phyloP scores from a whole-genome alignment of 495 filamentous ascomycete species.

The Penicillium coprophilum region DNA sequence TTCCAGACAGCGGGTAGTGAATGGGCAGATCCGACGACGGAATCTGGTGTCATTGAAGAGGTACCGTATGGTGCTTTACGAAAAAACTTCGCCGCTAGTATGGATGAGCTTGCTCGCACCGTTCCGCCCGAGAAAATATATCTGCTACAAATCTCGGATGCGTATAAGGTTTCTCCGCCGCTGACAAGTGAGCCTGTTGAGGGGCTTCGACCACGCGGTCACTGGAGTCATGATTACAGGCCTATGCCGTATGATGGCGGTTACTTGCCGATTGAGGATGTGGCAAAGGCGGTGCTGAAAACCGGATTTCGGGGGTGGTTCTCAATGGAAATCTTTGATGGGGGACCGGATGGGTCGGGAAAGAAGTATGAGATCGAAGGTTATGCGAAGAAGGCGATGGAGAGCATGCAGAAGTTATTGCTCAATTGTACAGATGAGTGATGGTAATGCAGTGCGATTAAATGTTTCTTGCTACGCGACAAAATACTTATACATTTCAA shows the following conservation, averaged over 20 bases:
- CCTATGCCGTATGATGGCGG: slow-evolving; percentile 71
- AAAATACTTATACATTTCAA: too few relatives aligned
- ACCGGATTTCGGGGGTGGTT: slow-evolving; percentile 75
- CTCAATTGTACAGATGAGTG: slow-evolving; percentile 35
- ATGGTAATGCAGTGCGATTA: too few relatives aligned
- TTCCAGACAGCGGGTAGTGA: slow-evolving; percentile 77
- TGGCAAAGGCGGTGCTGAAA: slow-evolving; percentile 62
- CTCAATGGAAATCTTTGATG: slow-evolving; percentile 76
- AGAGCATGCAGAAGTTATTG: slow-evolving; percentile 54
- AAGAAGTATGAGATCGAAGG: slow-evolving; percentile 57
- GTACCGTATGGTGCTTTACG: slow-evolving; percentile 42
- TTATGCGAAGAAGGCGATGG: slow-evolving; percentile 62
- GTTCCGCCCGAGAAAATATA: slow-evolving; percentile 73
- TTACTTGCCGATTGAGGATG: slow-evolving; percentile 66
- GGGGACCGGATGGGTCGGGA: slow-evolving; percentile 56
- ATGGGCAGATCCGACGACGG: slow-evolving; percentile 71
- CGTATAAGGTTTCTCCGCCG: slow-evolving; percentile 59
- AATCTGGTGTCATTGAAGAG: slow-evolving; percentile 55
- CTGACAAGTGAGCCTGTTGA: slow-evolving; percentile 44
- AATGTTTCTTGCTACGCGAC: too few relatives aligned
- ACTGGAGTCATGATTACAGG: slow-evolving; percentile 71
- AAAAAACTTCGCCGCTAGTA: slow-evolving; percentile 49
- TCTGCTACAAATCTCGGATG: slow-evolving; percentile 77
- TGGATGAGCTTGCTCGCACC: slow-evolving; percentile 53
- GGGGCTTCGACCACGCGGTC: slow-evolving; percentile 56